A percentile compares a stretch with the other conserved stretches of the same genome.
Evolutionary conservation across 2,329 filamentous ascomycete genomes (phyloP).

Genomic region (Colletotrichum chlorophyti): DNA sequence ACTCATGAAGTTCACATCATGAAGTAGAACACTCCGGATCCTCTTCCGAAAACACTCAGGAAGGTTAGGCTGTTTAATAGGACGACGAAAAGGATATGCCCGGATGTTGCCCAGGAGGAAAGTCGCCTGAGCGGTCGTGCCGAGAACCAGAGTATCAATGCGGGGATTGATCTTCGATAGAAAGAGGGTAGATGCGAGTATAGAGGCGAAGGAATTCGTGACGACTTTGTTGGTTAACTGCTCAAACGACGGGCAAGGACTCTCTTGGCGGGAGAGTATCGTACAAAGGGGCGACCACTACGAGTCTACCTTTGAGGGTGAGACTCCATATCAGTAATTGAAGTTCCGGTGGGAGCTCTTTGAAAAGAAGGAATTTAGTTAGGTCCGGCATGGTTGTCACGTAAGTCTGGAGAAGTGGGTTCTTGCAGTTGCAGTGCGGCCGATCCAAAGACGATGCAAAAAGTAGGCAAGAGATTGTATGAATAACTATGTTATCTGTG

Average conservation of each 20-base stretch:
- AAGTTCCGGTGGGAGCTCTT: not conserved
- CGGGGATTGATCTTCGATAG: not conserved
- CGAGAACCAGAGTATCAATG: conserved; percentile 5
- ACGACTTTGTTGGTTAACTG: conserved; percentile 10
- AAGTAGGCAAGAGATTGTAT: too few species aligned
- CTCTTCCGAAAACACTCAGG: too few species aligned
- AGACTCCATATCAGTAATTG: not conserved
- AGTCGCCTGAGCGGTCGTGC: not conserved
- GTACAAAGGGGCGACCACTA: not conserved
- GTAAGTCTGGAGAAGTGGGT: too few species aligned
- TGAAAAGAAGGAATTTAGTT: not conserved
- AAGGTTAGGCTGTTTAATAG: too few species aligned
- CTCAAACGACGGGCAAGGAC: not conserved
- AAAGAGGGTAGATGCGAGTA: too few species aligned
- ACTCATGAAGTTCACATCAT: too few species aligned
- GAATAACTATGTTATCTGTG: too few species aligned
- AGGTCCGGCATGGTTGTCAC: not conserved
- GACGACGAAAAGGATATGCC: too few species aligned
- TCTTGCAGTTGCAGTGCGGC: too few species aligned
- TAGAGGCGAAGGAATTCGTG: not conserved
- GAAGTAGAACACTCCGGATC: not conserved
- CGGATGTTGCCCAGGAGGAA: too few species aligned
- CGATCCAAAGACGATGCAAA: too few species aligned
- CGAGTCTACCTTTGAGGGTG: not conserved
- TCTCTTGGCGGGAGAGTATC: not conserved